Evolutionary conservation across 192 early-diverging fungal genomes (phyloP), one percentile per base, ranked within the genome.

Genomic region (Kickxella alabastrina): DNA sequence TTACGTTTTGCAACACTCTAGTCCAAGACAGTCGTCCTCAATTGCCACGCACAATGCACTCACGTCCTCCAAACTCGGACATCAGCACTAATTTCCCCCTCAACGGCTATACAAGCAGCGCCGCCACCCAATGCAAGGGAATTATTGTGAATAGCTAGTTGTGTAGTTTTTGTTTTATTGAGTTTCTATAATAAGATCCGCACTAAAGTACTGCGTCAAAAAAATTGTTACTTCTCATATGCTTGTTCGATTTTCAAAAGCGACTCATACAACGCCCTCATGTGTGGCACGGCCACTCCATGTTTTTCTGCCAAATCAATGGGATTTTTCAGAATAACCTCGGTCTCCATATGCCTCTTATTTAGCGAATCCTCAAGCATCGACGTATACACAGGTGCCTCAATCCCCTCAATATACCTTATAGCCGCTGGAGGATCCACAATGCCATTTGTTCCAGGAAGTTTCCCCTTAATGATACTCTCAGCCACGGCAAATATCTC

Each of bases 341-440:
- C 68, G 27, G 58, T 62, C 54, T 76, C 73, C 65, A 76, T 68
- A 4, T 67, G 73, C 3, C 73, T 52, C 52, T 66, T 76, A 38
- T 54, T 52, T 68, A 70, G 73, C 36, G 64, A 70, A 51, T 76
- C 73, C 21, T 65, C 62, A 10, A 68, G 54, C 73, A 76, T 76
- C 3, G 73, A 76, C 32, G 73, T 75, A 35, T 60, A 75, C 0
- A 75, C 64, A 5, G 72, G 72, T 1, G 68, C 65, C 1, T 65
- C 66, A 13, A 75, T 67, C 4, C 59, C 57, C 21, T 37, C 36
- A 26, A 75, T 75, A 41, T 68, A 68, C 38, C 63, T 56, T 6
- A 60, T 68, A 1, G 70, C 70, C 17, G 57, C 49, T 42, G 65
- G 45, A 1, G 70, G 70, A 24, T 73, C 70, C 1, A 62, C 51